Conservation (phyloP, 1,284 basidiomycete species). For the Apiotrichum laibachii region DNA sequence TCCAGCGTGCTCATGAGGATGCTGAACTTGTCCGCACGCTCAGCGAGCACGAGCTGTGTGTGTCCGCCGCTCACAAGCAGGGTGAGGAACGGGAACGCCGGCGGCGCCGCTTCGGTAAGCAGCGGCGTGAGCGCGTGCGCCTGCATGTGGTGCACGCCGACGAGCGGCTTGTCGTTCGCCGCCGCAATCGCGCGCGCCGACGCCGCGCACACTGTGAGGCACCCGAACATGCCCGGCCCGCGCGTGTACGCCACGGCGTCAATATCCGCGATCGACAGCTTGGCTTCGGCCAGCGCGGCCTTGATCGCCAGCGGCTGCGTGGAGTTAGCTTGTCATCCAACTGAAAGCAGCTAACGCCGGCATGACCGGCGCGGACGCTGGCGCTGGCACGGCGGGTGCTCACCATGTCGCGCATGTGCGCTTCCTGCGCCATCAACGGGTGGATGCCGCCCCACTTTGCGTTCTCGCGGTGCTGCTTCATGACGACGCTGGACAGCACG, state of each 20-base stretch:
- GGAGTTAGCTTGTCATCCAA: background rate
- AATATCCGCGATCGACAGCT: constrained; percentile 61
- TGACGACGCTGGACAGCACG: constrained; percentile 76
- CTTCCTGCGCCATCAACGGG: constrained; percentile 68
- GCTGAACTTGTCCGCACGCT: constrained; percentile 60
- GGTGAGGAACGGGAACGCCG: constrained; percentile 79
- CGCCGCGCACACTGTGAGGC: constrained; percentile 70
- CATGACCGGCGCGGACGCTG: too few species aligned
- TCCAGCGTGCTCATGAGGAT: constrained; percentile 75
- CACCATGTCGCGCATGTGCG: constrained; percentile 68
- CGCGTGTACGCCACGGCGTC: constrained; percentile 87
- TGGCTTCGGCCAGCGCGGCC: constrained; percentile 65
- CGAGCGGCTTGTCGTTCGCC: constrained; percentile 68
- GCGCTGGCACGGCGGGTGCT: constrained; percentile 26
- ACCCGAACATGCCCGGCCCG: constrained; percentile 82
- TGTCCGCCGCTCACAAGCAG: constrained; percentile 88
- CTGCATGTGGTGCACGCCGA: constrained; percentile 97
- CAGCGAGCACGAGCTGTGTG: constrained; percentile 76
- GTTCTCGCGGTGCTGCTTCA: constrained; percentile 65
- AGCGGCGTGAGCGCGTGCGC: constrained; percentile 85
- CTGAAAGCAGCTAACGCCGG: too few species aligned
- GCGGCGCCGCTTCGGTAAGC: constrained; percentile 61
- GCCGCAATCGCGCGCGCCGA: constrained; percentile 79
- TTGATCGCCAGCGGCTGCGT: constrained; percentile 69
- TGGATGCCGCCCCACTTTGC: constrained; percentile 73